phyloP scores from a whole-genome alignment of 495 filamentous ascomycete species.

The Staphylotrichum longicolle region DNA sequence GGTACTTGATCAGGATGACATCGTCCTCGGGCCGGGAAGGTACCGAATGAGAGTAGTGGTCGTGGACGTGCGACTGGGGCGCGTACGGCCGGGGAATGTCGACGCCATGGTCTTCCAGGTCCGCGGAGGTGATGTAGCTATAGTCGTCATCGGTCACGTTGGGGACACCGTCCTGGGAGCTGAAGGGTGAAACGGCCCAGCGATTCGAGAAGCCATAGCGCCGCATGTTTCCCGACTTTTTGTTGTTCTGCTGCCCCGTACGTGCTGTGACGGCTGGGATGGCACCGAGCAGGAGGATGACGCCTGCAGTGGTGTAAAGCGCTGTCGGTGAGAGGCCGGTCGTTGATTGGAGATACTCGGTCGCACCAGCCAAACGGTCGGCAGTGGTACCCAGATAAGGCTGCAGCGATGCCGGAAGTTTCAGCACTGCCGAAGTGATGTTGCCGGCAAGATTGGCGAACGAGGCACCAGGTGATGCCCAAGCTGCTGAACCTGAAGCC shows the following conservation, averaged over 20 bases:
- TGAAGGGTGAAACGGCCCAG: conserved; percentile 56
- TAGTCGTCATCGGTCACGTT: conserved; percentile 75
- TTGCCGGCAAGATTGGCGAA: conserved; percentile 43
- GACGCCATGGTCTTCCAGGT: conserved; percentile 49
- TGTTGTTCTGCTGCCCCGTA: conserved; percentile 25
- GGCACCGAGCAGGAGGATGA: conserved; percentile 46
- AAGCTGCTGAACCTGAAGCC: conserved; percentile 50
- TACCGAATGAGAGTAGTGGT: conserved; percentile 29
- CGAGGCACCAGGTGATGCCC: conserved; percentile 53
- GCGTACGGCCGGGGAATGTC: conserved; percentile 36
- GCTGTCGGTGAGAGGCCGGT: conserved; percentile 48
- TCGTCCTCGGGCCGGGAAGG: conserved; percentile 60
- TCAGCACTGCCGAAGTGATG: conserved; percentile 40
- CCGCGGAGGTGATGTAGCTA: conserved; percentile 74
- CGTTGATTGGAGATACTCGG: conserved; percentile 53
- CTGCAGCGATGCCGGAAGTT: conserved; percentile 45
- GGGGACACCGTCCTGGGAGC: conserved; percentile 49
- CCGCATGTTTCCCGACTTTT: conserved; percentile 51
- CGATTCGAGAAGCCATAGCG: conserved; percentile 58
- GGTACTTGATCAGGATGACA: conserved; percentile 71
- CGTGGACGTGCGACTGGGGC: conserved; percentile 37
- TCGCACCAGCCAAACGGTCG: conserved; percentile 51
- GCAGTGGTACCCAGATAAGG: conserved; percentile 47
- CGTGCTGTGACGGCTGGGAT: conserved; percentile 51
- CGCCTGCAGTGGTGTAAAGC: conserved; percentile 46